A percentile compares a stretch with the other conserved stretches of the same genome.
Conservation (phyloP, 2,329 filamentous ascomycete genomes). For the Colletotrichum truncatum region DNA sequence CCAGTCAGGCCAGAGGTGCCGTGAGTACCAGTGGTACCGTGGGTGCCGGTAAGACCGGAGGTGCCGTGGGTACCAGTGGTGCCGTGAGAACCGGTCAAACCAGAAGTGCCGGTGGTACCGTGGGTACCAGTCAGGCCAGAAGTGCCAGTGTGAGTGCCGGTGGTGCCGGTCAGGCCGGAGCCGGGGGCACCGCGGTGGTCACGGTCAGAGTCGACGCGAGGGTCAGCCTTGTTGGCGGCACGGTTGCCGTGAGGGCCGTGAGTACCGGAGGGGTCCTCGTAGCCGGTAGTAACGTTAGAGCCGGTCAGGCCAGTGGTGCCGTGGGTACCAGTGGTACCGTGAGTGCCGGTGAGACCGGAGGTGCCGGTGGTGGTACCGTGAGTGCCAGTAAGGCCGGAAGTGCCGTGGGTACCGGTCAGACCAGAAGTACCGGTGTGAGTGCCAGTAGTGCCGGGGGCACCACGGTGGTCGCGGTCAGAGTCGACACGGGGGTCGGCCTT, state of each 20-base stretch:
- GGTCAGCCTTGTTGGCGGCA: slow-evolving; percentile 56
- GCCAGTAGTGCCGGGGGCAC: slow-evolving; percentile 41
- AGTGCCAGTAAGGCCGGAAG: slow-evolving; percentile 35
- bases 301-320: slow-evolving; percentile 14
- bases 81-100: slow-evolving; percentile 3
- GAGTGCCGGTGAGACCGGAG: slow-evolving; percentile 34
- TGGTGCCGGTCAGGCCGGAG: slow-evolving; percentile 40
- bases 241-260: slow-evolving; percentile 49
- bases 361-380: slow-evolving; percentile 43
- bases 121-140: slow-evolving; percentile 26
- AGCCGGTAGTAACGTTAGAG: slow-evolving; percentile 19
- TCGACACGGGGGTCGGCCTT: slow-evolving; percentile 65
- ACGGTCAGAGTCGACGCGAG: slow-evolving; percentile 57
- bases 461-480: slow-evolving; percentile 52
- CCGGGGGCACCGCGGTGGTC: slow-evolving; percentile 36
- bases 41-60: slow-evolving; percentile 14
- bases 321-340: slow-evolving; percentile 31
- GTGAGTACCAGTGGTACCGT: slow-evolving; percentile 17
- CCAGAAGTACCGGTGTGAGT: slow-evolving; percentile 42
- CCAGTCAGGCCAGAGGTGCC: slow-evolving; percentile 21
- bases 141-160: slow-evolving; percentile 30
- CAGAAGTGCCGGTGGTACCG: slow-evolving; percentile 12
- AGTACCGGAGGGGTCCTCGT: slow-evolving; percentile 34
- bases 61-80: slow-evolving; percentile 39
- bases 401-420: slow-evolving; percentile 21